Percentiles rank a stretch among this genome's conserved stretches.
Evolutionary conservation across 2,329 filamentous ascomycete species (phyloP).

Genomic region (Aaosphaeria arxii): DNA sequence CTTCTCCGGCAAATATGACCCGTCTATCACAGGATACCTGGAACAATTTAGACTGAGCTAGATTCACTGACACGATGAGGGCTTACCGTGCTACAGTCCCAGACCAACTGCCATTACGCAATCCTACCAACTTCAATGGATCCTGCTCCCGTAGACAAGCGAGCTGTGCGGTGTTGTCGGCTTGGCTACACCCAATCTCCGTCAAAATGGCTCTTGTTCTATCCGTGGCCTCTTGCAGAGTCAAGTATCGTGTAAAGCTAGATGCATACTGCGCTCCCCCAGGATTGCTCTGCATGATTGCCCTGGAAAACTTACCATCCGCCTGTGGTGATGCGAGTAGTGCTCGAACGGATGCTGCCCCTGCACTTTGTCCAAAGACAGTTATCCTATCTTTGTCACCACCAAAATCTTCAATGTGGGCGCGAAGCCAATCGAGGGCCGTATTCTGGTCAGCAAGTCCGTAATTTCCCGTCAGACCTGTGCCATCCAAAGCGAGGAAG

Average conservation of each 20-base stretch:
- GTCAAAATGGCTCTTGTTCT: constrained; percentile 17
- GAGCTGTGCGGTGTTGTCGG: constrained; percentile 9
- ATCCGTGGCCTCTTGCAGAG: constrained; percentile 18
- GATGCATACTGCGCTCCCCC: constrained; percentile 18
- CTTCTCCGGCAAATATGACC: constrained; percentile 22
- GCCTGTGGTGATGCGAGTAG: constrained; percentile 50
- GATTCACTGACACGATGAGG: constrained; percentile 1
- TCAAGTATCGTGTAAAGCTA: constrained; percentile 20
- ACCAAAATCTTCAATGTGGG: constrained; percentile 38
- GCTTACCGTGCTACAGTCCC: constrained; percentile 9
- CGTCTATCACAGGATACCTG: constrained; percentile 33
- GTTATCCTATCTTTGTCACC: constrained; percentile 35
- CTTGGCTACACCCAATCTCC: constrained; percentile 20
- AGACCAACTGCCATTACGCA: constrained; percentile 2
- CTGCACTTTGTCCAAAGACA: constrained; percentile 38
- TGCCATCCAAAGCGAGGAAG: constrained; percentile 37
- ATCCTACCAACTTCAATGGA: constrained; percentile 14
- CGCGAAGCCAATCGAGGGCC: constrained; percentile 49
- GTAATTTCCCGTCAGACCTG: constrained; percentile 48
- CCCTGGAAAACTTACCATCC: constrained; percentile 47
- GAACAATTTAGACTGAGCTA: not conserved
- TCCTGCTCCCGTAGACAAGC: constrained; percentile 22
- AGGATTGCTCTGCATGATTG: constrained; percentile 38
- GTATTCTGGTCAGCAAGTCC: constrained; percentile 50
- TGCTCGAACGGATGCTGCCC: constrained; percentile 42